Evolutionary conservation across 495 filamentous ascomycete genomes (phyloP).

Genomic region (Aspergillus cristatus): DNA sequence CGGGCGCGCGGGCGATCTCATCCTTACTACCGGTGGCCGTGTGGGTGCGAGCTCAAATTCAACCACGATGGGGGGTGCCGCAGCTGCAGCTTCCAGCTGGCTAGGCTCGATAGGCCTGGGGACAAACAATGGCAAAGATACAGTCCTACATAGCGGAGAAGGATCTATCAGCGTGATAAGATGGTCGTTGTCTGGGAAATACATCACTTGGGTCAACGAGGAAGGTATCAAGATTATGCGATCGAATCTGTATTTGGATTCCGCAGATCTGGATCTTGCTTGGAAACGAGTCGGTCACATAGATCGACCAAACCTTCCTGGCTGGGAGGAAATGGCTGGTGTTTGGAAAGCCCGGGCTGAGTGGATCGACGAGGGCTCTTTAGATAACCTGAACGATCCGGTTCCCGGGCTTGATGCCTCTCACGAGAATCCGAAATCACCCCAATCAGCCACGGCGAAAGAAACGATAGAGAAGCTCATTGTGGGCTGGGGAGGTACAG

Average conservation of each 20-base stretch:
- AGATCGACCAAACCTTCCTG: slow-evolving; percentile 65
- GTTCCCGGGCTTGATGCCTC: slow-evolving; percentile 21
- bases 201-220: slow-evolving; percentile 90
- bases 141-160: slow-evolving; percentile 83
- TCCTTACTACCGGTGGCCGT: slow-evolving; percentile 77
- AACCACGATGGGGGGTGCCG: slow-evolving; percentile 67
- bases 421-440: slow-evolving; percentile 16
- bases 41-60: slow-evolving; percentile 68
- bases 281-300: slow-evolving; percentile 97
- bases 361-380: slow-evolving; percentile 76
- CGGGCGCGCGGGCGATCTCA: slow-evolving; percentile 77
- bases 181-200: slow-evolving; percentile 86
- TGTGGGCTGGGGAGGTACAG: slow-evolving; percentile 89
- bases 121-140: slow-evolving; percentile 71
- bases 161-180: slow-evolving; percentile 83
- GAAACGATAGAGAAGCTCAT: slow-evolving; percentile 65
- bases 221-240: slow-evolving; percentile 97
- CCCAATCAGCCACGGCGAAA: slow-evolving; percentile 15
- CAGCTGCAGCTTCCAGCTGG: slow-evolving; percentile 84
- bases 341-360: slow-evolving; percentile 88
- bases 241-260: slow-evolving; percentile 72
- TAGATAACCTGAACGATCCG: slow-evolving; percentile 47
- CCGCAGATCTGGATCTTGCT: slow-evolving; percentile 64
- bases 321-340: slow-evolving; percentile 89
- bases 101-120: slow-evolving; percentile 76